Base-by-base conservation (phyloP, 352 stramenopile genomes). In the Phytophthora ohioensis region DNA sequence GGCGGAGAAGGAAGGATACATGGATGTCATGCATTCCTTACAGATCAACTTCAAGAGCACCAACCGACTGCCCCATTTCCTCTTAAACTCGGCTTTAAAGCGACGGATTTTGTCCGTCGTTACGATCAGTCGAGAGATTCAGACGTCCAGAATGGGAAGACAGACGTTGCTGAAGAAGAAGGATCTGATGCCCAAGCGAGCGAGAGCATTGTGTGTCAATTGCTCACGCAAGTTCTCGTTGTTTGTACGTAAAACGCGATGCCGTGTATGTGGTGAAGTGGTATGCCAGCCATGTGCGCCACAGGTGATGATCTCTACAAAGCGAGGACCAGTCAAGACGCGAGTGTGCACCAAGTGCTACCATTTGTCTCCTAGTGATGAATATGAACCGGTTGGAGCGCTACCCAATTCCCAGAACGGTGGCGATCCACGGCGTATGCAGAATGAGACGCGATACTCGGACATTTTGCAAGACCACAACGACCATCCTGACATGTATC, bases 41-140 rank as follows among this genome's bases (percentile, higher is more conserved):
- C 88, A 93, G 73, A 88, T 95, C 67, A 95, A 95, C 65, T 95
- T 95, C 64, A 92, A 92, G 57, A 88, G 83, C 64, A 85, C 81
- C 10, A 88, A 71, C 48, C 76, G 81, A 10, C 47, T 93, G 42
- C 86, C 86, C 36, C 72, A 85, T 39, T 91, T 92, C 47, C 59
- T 93, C 60, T 71, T 92, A 8, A 90, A 92, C 54, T 73, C 76
- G 8, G 80, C 82, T 21, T 73, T 93, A 12, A 90, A 91, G 63
- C 73, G 79, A 1, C 82, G 86, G 7, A 89, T 93, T 51, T 69
- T 83, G 21, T 87, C 81, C 21, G 80, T 93, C 3, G 83, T 91
- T 38, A 78, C 83, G 21, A 82, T 93, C 57, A 84, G 74, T 39
- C 75, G 84, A n/a, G 82, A 87, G 67, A 89, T 93, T 43, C 83